Base-by-base conservation (phyloP, 2,329 filamentous ascomycete species). In the Xylariaceae sp. region DNA sequence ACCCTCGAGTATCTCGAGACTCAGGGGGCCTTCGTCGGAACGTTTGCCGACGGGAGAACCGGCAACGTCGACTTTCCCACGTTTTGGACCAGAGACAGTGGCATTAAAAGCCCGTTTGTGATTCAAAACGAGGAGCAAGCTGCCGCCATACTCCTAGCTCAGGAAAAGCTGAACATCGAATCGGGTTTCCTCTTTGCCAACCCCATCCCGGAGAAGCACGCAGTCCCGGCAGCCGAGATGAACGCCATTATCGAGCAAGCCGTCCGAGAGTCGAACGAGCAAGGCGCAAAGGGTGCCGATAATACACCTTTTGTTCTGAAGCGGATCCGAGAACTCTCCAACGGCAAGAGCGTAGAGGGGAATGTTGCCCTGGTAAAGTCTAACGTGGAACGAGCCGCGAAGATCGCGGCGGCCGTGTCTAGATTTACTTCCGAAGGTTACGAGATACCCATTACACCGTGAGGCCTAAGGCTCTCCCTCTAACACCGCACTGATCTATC, bases 21-120 rank as follows among this genome's bases (percentile, higher is more conserved):
- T 0, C 78, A 83, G 57, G 85, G 85, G 8, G 88, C 88, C 15
- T 74, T 83, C 26, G 88, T 96, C 1, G 85, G 81, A 3, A 97
- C 92, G 2, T 98, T 97, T 66, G 82, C 88, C 16, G 87, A 94
- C 62, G 87, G 85, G 1, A 76, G 86, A 26, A 64, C 67, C 17
- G 83, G 80, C 2, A 65, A 73, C 5, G 75, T 96, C 28, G 84
- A 94, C 53, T 92, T 97, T 54, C 92, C 92, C 1, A 88, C 86
- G 0, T 98, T 98, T 62, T 98, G 86, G 76, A 86, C 85, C 0
- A 72, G 90, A 28, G 87, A 96, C 29, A 96, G 89, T 60, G 87
- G 88, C 9, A 67, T 84, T 36, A 79, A 71, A 60, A 94, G 88
- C 56, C 90, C 90, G 1, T 76, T 78, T 15, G 76, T 85, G 1